Base-by-base conservation (phyloP, 345 rosid species). In the Hypericum perforatum region DNA sequence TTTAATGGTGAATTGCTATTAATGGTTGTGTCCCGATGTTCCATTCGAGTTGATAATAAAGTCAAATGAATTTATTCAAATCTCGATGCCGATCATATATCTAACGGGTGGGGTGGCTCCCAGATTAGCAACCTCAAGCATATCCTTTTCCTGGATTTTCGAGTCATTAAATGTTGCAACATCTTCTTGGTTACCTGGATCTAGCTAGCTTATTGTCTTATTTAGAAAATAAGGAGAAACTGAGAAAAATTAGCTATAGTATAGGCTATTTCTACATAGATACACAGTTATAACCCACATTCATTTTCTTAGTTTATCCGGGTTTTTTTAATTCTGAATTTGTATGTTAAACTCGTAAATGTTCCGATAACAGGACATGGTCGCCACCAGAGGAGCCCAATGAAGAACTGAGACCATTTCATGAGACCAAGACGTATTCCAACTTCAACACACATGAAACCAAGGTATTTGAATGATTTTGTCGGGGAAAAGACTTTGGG, bases 321-420 rank as follows among this genome's bases (percentile, higher is more conserved):
- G 9, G 13, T 54, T 54, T 39, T 11, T n/a, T n/a, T n/a, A n/a
- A n/a, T n/a, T n/a, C n/a, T n/a, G n/a, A n/a, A n/a, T n/a, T n/a
- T n/a, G n/a, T n/a, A n/a, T n/a, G n/a, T n/a, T n/a, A n/a, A n/a
- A n/a, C n/a, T n/a, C n/a, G n/a, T n/a, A 36, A 12, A 54, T 32
- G 32, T 40, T 42, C 11, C 40, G 11, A 65, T 51, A 46, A 59
- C 79, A 86, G 94, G 48, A 67, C 78, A 41, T 66, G 74, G 82
- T 45, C 76, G 63, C 63, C 80, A 43, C 70, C 83, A 57, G 63
- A 56, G 70, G 83, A 67, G 71, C 51, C 69, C 54, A 66, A 67
- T 40, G 70, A 56, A 56, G 53, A 60, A 64, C 64, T 63, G 44
- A 60, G 46, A 45, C 62, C 76, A 51, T 64, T 39, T 59, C 67